Base-by-base conservation (phyloP, 2,329 filamentous ascomycete species). In the Xylariaceae sp. region DNA sequence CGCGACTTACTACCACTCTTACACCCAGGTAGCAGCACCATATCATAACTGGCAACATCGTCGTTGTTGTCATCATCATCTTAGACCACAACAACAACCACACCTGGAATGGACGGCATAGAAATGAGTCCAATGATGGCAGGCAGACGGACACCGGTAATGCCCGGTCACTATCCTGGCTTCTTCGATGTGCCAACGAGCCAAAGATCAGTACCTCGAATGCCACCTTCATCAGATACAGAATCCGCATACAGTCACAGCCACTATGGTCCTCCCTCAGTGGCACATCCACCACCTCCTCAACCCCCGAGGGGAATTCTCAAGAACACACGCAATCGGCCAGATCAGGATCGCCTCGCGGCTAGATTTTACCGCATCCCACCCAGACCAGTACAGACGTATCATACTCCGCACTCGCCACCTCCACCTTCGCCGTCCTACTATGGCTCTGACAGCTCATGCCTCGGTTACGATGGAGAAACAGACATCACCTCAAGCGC, bases 401-500 rank as follows among this genome's bases (percentile, higher is more conserved):
- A 62, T 53, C 58, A 61, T 34, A 30, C 51, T 49, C 2, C 15
- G 4, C 56, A 58, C n/a, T 49, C 53, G 1, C 30, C 49, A 30
- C 34, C 48, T n/a, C 7, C 23, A 45, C 41, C 53, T 30, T 71
- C 69, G 48, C 68, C 69, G 1, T 65, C 64, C 37, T 70, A 69
- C 58, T 61, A 64, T 50, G n/a, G 44, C 53, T 70, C 68, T 9
- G 70, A 72, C 35, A 69, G 64, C 59, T 65, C 64, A 44, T 70
- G 65, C 39, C 61, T 56, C 48, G 68, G 62, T 52, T 70, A 65
- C 56, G 70, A 74, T 35, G 63, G 65, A 3, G 73, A 74, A 56
- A 74, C 73, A 9, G 73, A 75, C 58, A 72, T 73, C 17, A 71
- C 73, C 53, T 74, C 73, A 5, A 69, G 68, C 8, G 71, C 70